Evolutionary conservation across 768 basidiomycete genomes (phyloP).

Genomic region (Auricularia sp.): DNA sequence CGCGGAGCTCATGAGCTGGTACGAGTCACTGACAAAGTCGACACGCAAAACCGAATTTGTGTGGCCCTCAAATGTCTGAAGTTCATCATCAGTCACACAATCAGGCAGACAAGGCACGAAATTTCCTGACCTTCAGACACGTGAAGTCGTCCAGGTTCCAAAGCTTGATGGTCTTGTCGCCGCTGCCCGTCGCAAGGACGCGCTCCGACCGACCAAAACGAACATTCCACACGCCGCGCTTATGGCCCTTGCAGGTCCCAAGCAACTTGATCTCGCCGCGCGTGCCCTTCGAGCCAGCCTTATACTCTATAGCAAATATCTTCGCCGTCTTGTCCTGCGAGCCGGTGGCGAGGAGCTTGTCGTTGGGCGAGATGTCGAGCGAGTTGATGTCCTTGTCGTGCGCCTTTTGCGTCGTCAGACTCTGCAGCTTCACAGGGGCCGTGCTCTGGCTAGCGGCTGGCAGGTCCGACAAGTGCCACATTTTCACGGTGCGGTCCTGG

Average conservation of each 20-base stretch:
- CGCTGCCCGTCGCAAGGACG: constrained; percentile 85
- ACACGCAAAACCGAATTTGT: constrained; percentile 93
- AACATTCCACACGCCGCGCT: constrained; percentile 92
- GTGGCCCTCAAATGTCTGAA: constrained; percentile 93
- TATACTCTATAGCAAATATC: constrained; percentile 67
- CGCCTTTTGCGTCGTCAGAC: constrained; percentile 76
- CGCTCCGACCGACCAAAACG: constrained; percentile 77
- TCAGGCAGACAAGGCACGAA: constrained; percentile 3
- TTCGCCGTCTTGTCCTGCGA: constrained; percentile 95
- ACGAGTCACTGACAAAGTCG: constrained; percentile 74
- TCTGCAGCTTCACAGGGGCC: constrained; percentile 43
- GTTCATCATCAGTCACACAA: background rate
- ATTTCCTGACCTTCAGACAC: constrained; percentile 48
- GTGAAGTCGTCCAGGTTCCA: constrained; percentile 93
- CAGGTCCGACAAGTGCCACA: constrained; percentile 74
- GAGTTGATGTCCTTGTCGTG: constrained; percentile 99
- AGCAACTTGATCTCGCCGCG: constrained; percentile 64
- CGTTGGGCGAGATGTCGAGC: constrained; percentile 85
- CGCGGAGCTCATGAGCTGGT: constrained; percentile 81
- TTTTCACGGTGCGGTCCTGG: constrained; percentile 95
- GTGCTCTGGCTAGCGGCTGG: constrained; percentile 28
- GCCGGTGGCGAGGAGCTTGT: constrained; percentile 79
- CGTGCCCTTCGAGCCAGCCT: constrained; percentile 16
- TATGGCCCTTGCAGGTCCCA: constrained; percentile 92
- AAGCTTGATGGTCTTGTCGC: constrained; percentile 87